These are phyloP conservation scores for Epichloe hybrida DNA, from an alignment of 2,329 filamentous ascomycete species.

Conservation along the genomic window DNA sequence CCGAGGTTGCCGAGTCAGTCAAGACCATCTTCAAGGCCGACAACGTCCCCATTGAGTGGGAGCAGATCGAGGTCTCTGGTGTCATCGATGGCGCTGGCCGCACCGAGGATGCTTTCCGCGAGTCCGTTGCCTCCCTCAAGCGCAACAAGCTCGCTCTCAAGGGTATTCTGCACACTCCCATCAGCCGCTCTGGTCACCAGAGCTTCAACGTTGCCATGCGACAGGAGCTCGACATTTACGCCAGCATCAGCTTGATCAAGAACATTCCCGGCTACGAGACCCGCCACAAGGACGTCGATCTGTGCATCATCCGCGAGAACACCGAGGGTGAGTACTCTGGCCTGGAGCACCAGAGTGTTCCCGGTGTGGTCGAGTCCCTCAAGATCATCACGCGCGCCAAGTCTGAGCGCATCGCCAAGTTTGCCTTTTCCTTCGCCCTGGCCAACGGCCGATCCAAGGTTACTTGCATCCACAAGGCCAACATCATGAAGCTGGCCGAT, in stretches of 20 bases:
- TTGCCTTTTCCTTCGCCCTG: constrained; percentile 93
- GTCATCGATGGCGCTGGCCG: constrained; percentile 67
- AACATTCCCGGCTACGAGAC: constrained; percentile 98
- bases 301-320: constrained; percentile 99
- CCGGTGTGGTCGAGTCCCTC: constrained; percentile 93
- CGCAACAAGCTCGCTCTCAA: constrained; percentile 98
- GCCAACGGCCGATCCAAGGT: constrained; percentile 99
- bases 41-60: constrained; percentile 97
- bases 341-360: constrained; percentile 94
- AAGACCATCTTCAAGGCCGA: constrained; percentile 99
- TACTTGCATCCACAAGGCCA: constrained; percentile 99
- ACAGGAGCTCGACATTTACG: constrained; percentile 99
- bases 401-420: constrained; percentile 98
- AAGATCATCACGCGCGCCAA: constrained; percentile 99
- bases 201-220: constrained; percentile 99
- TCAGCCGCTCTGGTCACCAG: constrained; percentile 93
- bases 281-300: constrained; percentile 90
- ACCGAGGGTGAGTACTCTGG: constrained; percentile 99
- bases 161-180: constrained; percentile 95
- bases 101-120: constrained; percentile 88
- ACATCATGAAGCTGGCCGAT: constrained; percentile 99
- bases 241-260: constrained; percentile 95
- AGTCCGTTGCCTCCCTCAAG: constrained; percentile 88
- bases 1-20: constrained; percentile 93
- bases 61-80: constrained; percentile 92